Evolutionary conservation across 192 early-diverging fungal genomes (phyloP), one percentile per base, ranked within the genome.

Genomic region (Radiomyces spectabilis): DNA sequence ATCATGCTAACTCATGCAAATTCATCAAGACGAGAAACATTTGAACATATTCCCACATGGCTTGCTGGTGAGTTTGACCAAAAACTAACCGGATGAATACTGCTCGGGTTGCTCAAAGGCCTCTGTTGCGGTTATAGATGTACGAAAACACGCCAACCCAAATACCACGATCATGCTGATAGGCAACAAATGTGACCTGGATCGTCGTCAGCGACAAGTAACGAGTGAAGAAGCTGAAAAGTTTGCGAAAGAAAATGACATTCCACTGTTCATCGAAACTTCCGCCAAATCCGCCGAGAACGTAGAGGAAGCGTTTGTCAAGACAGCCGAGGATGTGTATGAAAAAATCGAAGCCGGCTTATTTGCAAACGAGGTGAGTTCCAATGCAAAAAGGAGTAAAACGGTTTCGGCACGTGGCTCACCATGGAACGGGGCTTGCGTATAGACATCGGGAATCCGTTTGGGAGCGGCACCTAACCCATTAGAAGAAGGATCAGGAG

Each of bases 111-210:
- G 18, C 18, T 58, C 15, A 40, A 40, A 2, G 13, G 4, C 13
- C 4, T 35, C 15, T 9, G 30, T 46, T 21, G 12, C 10, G 8
- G 1, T 29, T 8, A 19, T 45, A 69, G 89, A 97, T 61, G 92
- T 87, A 10, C 82, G 85, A 63, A 81, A 86, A 51, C 91, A 95
- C 62, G 89, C 90, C 29, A 93, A 92, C 55, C 83, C 89, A 37
- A 83, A 93, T 43, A 94, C 92, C 9, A 89, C 87, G 2, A 89
- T 89, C 46, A 86, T 92, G 60, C 72, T 97, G 12, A 85, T 97
- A 44, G 94, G 91, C 41, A 95, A 95, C 77, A 97, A 97, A 65
- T 84, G 81, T 46, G 92, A 95, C 67, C 68, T 94, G n/a, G 87
- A 85, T 13, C 71, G 71, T 25, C 39, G 49, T 16, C 86, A 85